A percentile compares a stretch with the other conserved stretches of the same genome.
Conservation (phyloP, 768 basidiomycete species). For the Termitomyces sp. region DNA sequence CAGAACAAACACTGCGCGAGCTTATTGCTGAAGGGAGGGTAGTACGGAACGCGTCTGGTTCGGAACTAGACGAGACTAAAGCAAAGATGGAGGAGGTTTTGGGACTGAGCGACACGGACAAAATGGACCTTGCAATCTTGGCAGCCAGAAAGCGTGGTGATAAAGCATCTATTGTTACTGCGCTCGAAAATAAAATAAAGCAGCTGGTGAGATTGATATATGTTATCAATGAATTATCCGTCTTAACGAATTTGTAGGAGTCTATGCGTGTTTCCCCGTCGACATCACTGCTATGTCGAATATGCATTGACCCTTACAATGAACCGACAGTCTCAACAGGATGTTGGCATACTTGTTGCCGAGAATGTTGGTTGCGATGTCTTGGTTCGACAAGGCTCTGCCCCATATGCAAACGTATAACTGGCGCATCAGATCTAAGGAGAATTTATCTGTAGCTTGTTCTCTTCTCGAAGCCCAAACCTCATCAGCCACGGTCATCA, state of each 20-base stretch:
- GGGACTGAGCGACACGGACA: conserved; percentile 39
- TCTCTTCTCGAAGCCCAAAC: background rate
- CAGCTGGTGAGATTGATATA: conserved; percentile 39
- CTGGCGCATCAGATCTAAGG: conserved; percentile 69
- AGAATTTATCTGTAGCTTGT: conserved; percentile 61
- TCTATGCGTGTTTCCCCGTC: conserved; percentile 37
- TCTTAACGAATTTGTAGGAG: conserved; percentile 32
- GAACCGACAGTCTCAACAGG: conserved; percentile 81
- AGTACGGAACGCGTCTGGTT: conserved; percentile 21
- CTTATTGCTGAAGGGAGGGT: conserved; percentile 52
- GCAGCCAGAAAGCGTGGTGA: conserved; percentile 48
- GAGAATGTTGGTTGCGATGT: conserved; percentile 82
- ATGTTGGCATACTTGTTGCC: conserved; percentile 86
- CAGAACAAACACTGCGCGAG: conserved; percentile 41
- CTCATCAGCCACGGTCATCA: background rate
- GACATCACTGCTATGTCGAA: conserved; percentile 57
- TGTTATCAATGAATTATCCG: background rate
- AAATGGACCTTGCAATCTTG: conserved; percentile 45
- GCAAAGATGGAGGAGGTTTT: conserved; percentile 36
- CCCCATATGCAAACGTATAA: conserved; percentile 87
- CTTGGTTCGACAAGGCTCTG: conserved; percentile 79
- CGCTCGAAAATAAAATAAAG: conserved; percentile 60
- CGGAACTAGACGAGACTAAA: conserved; percentile 19
- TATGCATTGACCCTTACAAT: conserved; percentile 73
- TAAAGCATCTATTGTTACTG: conserved; percentile 41